Conservation (phyloP, 306 rosid species). For the Trichosanthes cucumerina region DNA sequence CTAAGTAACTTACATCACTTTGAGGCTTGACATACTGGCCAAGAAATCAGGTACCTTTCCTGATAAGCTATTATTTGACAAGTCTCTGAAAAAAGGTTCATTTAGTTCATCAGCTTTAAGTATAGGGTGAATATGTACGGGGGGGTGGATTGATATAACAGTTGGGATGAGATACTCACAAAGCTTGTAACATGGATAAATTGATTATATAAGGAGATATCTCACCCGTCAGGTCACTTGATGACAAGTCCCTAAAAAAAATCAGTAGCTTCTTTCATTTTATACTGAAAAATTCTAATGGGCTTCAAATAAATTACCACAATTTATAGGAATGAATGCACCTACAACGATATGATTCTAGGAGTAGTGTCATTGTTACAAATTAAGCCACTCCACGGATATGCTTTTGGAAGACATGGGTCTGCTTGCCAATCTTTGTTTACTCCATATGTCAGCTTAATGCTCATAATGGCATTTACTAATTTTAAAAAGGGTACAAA, state of each 20-base stretch:
- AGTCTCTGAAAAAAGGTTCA: conserved; percentile 24
- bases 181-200: background rate
- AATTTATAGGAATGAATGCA: background rate
- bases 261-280: background rate
- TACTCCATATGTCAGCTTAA: background rate
- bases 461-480: background rate
- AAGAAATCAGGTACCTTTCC: conserved; percentile 33
- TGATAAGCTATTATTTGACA: conserved; percentile 33
- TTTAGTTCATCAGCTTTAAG: too few relatives aligned
- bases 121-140: background rate
- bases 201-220: background rate
- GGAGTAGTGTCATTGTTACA: conserved; percentile 18
- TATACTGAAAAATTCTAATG: background rate
- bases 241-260: conserved; percentile 2
- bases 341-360: conserved; percentile 30
- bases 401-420: conserved; percentile 22
- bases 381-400: conserved; percentile 23
- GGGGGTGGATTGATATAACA: background rate
- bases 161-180: background rate
- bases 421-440: conserved; percentile 31
- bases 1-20: conserved; percentile 30
- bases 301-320: background rate
- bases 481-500: background rate
- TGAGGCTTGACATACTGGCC: conserved; percentile 22
- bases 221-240: background rate